Conservation (phyloP, 345 rosid species). For the Gynandropsis gynandra region DNA sequence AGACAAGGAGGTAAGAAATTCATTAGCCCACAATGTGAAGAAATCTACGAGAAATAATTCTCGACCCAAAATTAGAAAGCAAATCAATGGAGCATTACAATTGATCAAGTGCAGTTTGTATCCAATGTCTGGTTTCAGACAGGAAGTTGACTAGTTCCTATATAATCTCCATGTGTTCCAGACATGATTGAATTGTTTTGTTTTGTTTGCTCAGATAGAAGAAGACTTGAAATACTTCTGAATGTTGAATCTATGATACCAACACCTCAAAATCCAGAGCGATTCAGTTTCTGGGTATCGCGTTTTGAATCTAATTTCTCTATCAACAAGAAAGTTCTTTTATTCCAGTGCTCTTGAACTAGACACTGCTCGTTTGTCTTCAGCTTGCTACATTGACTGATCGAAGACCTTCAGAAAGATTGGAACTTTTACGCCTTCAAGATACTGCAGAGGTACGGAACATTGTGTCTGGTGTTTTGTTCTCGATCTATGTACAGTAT, state of each 20-base stretch:
- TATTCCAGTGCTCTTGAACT: constrained; percentile 4
- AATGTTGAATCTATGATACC: constrained; percentile 84
- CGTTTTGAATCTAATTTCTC: constrained; percentile 6
- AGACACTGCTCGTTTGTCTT: constrained; percentile 11
- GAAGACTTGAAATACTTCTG: constrained; percentile 52
- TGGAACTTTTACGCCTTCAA: constrained; percentile 73
- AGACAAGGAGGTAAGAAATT: constrained; percentile 42
- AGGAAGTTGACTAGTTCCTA: neutral
- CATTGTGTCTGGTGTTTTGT: constrained; percentile 4
- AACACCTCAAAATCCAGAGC: constrained; percentile 62
- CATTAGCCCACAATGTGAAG: neutral
- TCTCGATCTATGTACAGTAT: neutral
- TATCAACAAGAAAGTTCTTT: neutral
- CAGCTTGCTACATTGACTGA: constrained; percentile 79
- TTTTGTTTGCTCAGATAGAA: constrained; percentile 41
- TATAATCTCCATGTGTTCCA: constrained; percentile 12
- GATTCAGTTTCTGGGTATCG: constrained; percentile 92
- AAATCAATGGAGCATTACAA: neutral
- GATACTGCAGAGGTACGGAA: constrained; percentile 75
- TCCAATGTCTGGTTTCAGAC: constrained; percentile 1
- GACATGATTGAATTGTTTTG: constrained; percentile 1
- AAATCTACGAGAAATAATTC: constrained; percentile 3
- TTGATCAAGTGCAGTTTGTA: neutral
- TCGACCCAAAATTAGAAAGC: neutral
- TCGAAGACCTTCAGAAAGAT: constrained; percentile 70